Percentiles rank a stretch among this genome's conserved stretches.
phyloP scores from a whole-genome alignment of 2,329 filamentous ascomycete genomes.

The Xylaria sp. region DNA sequence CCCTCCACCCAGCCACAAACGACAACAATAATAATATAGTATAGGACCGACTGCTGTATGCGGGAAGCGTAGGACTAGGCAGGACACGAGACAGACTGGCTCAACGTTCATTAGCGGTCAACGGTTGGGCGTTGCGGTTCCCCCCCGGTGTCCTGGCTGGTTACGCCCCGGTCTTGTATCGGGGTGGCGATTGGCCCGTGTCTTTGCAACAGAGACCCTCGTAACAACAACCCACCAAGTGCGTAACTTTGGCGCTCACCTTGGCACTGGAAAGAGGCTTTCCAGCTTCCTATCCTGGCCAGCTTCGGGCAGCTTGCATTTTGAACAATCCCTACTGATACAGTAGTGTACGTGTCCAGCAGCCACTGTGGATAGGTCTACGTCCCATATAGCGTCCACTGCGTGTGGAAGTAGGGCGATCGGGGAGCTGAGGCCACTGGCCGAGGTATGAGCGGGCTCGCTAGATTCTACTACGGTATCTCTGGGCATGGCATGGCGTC shows the following conservation, averaged over 20 bases:
- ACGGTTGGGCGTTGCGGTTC: constrained; percentile 20
- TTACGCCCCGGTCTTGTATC: constrained; percentile 27
- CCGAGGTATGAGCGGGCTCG: neutral
- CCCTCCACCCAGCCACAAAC: neutral
- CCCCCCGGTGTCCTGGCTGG: constrained; percentile 25
- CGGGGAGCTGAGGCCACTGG: neutral
- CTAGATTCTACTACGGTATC: constrained; percentile 1
- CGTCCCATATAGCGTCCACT: neutral
- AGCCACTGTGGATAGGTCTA: constrained; percentile 19
- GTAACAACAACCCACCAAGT: constrained; percentile 32
- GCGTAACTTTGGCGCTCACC: constrained; percentile 31
- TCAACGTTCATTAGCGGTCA: constrained; percentile 30
- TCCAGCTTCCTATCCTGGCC: constrained; percentile 37
- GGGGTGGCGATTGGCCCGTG: constrained; percentile 23
- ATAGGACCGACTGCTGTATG: neutral
- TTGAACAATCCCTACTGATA: constrained; percentile 25
- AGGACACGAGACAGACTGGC: constrained; percentile 20
- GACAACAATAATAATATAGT: too few relatives aligned
- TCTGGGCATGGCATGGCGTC: constrained; percentile 8
- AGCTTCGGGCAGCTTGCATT: constrained; percentile 33
- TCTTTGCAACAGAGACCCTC: constrained; percentile 24
- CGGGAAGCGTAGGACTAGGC: constrained; percentile 14
- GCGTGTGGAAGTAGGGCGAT: neutral
- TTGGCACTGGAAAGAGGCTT: constrained; percentile 27
- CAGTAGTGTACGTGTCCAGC: constrained; percentile 2